Evolutionary conservation across 108 stramenopile species (phyloP), one percentile per base, ranked within the genome.

Genomic region (Stephanodiscus minutulus): DNA sequence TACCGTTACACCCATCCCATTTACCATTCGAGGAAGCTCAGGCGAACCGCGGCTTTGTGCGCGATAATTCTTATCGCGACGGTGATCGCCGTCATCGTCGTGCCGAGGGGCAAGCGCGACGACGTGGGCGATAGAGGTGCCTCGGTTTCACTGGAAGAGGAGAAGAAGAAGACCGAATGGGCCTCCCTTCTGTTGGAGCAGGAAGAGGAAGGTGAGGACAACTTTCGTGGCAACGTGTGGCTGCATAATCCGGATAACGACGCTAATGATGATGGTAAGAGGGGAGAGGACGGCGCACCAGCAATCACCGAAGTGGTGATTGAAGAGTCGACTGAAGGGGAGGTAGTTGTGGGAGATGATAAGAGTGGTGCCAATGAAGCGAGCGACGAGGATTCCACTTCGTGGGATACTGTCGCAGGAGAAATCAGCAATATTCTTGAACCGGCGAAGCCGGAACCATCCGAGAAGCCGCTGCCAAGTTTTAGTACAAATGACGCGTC

Each of bases 1-100:
- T 37, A 58, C 37, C 57, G 15, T 18, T 58, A 58, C 57, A 37
- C 15, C 0, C 57, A 20, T 17, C 57, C 33, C 36, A 36, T 58
- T 4, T 37, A 20, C 33, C 33, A 37, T 37, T 37, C 33, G 2
- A 37, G 37, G 33, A 33, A 37, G 2, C 36, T 58, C 33, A 58
- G 20, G 18, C 57, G 57, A 58, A 5, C 13, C 13, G 12, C 36
- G 7, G 11, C 28, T 7, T 31, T 17, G 5, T 13, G 57, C 36
- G 57, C 18, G 18, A 18, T 58, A 0, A 35, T 58, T 13, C 15
- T 36, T 4, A 28, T 27, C 54, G 54, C 28, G 4, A 17, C 22
- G 20, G 3, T 55, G 2, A 5, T 55, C n/a, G 2, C 39, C 11
- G 11, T 39, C 25, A 7, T 55, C 15, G 54, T 55, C 15, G 54